Percentiles rank a stretch among this genome's conserved stretches.
These are phyloP conservation scores for Coriolopsis trogii DNA, from an alignment of 1,284 basidiomycete species.

Conservation along the genomic window DNA sequence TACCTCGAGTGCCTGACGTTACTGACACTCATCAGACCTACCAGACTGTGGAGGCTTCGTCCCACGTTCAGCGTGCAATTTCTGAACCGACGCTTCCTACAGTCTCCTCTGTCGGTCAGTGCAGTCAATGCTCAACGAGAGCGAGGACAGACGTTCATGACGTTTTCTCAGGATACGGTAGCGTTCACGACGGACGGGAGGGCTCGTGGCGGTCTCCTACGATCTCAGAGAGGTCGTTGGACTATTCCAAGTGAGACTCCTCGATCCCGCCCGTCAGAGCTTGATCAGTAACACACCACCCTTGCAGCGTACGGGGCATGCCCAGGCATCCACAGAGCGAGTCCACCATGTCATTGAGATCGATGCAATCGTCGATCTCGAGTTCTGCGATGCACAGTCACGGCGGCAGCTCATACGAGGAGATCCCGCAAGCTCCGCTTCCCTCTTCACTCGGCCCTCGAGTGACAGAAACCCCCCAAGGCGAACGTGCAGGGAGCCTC, in stretches of 20 bases:
- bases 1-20: too few relatives aligned
- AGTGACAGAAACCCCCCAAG: too few relatives aligned
- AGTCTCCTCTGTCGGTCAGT: constrained; percentile 17
- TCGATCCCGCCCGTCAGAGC: too few relatives aligned
- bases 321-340: constrained; percentile 15
- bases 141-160: neutral
- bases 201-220: constrained; percentile 16
- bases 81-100: constrained; percentile 23
- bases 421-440: neutral
- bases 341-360: constrained; percentile 17
- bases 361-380: constrained; percentile 11
- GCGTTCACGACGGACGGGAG: neutral
- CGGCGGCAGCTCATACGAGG: neutral
- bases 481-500: neutral
- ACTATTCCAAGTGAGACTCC: constrained; percentile 8
- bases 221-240: constrained; percentile 15
- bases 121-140: neutral
- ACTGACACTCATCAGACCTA: constrained; percentile 7
- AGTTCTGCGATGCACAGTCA: neutral
- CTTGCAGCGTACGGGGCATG: constrained; percentile 1
- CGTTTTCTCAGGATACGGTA: constrained; percentile 2
- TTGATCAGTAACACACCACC: too few relatives aligned
- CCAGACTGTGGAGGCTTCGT: constrained; percentile 21
- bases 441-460: too few relatives aligned
- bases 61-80: constrained; percentile 21